phyloP scores from a whole-genome alignment of 805 yeast genomes.

The Lachancea thermotolerans region DNA sequence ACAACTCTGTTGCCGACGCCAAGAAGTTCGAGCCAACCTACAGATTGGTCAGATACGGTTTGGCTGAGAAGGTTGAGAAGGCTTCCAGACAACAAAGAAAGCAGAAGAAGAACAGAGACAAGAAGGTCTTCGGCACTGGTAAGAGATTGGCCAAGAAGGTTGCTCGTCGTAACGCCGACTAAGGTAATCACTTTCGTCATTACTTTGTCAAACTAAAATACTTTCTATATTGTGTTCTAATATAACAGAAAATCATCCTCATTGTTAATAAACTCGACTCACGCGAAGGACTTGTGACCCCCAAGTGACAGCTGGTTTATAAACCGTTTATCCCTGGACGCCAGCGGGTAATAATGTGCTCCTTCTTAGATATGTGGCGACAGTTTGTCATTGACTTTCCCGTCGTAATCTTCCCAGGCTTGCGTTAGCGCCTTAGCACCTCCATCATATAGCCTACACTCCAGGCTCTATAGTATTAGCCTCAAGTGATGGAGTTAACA shows the following conservation, averaged over 20 bases:
- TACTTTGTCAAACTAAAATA: conserved; percentile 4
- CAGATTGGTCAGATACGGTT: conserved; percentile 99
- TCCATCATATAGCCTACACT: no score
- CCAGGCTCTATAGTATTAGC: no score
- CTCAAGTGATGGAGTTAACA: no score
- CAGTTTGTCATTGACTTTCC: no score
- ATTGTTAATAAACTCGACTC: not conserved
- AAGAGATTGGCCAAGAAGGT: conserved; percentile 87
- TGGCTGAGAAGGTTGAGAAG: conserved; percentile 93
- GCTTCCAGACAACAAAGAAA: conserved; percentile 99
- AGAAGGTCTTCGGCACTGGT: conserved; percentile 98
- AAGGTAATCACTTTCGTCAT: conserved; percentile 24
- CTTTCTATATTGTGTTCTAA: conserved; percentile 10
- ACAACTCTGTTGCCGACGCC: conserved; percentile 96
- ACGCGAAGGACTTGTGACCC: not conserved
- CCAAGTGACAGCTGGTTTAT: no score
- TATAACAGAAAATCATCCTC: conserved; percentile 7
- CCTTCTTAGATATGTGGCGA: no score
- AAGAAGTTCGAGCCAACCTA: conserved; percentile 98
- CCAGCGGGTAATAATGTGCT: no score
- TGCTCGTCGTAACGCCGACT: conserved; percentile 87
- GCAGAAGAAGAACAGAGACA: conserved; percentile 99
- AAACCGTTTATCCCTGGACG: no score
- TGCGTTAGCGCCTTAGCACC: not conserved
- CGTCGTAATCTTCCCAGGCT: no score